Percentiles rank a stretch among this genome's conserved stretches.
Evolutionary conservation across 768 basidiomycete genomes (phyloP).

Genomic region (Tylopilus plumbeoviolaceoides): DNA sequence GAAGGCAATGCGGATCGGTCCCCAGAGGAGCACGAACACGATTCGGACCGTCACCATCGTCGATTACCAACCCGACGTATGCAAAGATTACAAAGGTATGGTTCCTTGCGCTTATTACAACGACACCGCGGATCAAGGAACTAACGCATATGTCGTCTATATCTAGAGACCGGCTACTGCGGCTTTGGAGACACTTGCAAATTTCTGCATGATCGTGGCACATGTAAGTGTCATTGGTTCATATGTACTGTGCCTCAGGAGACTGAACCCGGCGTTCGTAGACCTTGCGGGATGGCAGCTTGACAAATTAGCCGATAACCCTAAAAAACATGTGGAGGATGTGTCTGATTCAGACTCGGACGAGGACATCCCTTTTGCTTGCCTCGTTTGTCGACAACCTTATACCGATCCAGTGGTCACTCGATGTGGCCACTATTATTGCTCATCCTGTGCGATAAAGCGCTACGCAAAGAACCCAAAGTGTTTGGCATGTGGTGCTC

Average conservation of each 20-base stretch:
- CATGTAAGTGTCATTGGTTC: constrained; percentile 52
- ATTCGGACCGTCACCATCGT: constrained; percentile 93
- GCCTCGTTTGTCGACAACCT: constrained; percentile 90
- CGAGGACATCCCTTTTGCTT: constrained; percentile 97
- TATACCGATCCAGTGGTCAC: constrained; percentile 96
- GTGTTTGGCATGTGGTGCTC: constrained; percentile 89
- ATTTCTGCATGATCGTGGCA: constrained; percentile 97
- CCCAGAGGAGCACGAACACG: constrained; percentile 69
- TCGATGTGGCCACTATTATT: constrained; percentile 95
- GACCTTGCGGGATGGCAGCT: constrained; percentile 99
- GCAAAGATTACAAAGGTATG: constrained; percentile 98
- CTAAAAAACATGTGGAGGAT: constrained; percentile 53
- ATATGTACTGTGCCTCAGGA: neutral
- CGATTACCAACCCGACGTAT: constrained; percentile 99
- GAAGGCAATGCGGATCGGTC: constrained; percentile 84
- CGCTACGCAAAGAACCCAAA: constrained; percentile 92
- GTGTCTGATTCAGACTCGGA: constrained; percentile 68
- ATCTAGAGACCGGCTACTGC: constrained; percentile 92
- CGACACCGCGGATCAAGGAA: constrained; percentile 11
- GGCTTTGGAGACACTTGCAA: constrained; percentile 99
- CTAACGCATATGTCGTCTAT: constrained; percentile 7
- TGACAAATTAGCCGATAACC: constrained; percentile 83
- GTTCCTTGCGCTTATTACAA: constrained; percentile 15
- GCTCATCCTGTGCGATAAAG: constrained; percentile 92
- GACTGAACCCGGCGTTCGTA: constrained; percentile 29